Evolutionary conservation across 768 basidiomycete genomes (phyloP).

Genomic region (Hygrocybe punicea): DNA sequence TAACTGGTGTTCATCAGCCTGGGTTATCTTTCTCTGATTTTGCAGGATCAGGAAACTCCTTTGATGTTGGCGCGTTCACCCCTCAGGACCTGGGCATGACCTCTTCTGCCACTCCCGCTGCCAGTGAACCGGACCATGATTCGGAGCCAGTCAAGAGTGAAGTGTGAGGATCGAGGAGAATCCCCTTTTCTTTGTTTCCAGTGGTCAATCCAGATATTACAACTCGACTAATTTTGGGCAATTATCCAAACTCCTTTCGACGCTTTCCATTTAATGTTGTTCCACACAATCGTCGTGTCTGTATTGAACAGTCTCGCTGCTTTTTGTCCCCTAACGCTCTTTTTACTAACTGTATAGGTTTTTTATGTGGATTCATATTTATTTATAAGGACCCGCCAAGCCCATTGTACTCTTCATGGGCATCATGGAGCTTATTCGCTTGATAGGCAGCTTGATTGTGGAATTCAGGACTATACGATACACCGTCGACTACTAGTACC

Average conservation of each 20-base stretch:
- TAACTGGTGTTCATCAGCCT: constrained; percentile 55
- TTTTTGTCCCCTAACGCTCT: constrained; percentile 2
- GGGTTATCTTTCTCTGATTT: constrained; percentile 71
- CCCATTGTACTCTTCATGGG: too few species aligned
- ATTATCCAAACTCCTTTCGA: not conserved
- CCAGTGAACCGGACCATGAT: constrained; percentile 61
- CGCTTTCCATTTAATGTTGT: constrained; percentile 1
- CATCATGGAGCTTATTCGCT: too few species aligned
- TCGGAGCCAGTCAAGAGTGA: constrained; percentile 67
- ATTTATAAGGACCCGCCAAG: not conserved
- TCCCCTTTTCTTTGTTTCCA: constrained; percentile 17
- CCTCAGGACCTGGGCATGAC: constrained; percentile 64
- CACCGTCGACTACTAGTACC: too few species aligned
- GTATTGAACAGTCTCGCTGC: constrained; percentile 23
- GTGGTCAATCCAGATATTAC: too few species aligned
- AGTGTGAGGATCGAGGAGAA: constrained; percentile 25
- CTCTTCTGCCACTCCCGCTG: constrained; percentile 44
- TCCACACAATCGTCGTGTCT: not conserved
- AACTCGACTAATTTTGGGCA: too few species aligned
- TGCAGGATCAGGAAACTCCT: constrained; percentile 54
- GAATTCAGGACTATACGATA: too few species aligned
- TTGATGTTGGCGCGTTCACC: constrained; percentile 68
- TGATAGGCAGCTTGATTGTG: too few species aligned
- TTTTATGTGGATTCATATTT: constrained; percentile 2
- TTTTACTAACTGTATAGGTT: not conserved